Conservation (phyloP, 2,329 filamentous ascomycete genomes). For the Cladosporium halotolerans region DNA sequence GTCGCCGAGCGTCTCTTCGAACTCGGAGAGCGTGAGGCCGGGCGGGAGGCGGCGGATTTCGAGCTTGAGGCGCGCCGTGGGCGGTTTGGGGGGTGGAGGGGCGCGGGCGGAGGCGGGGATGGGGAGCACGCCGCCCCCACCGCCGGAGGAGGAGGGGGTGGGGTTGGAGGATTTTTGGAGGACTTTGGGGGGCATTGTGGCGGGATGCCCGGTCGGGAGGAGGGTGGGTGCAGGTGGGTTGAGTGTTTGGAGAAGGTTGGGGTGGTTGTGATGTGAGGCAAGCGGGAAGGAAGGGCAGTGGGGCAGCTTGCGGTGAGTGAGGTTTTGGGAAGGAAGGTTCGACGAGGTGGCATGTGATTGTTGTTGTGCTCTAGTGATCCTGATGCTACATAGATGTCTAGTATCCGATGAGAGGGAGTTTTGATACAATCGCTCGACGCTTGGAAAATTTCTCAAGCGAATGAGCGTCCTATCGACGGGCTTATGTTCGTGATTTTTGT, state of each 20-base stretch:
- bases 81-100: slow-evolving; percentile 32
- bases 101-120: slow-evolving; percentile 28
- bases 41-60: slow-evolving; percentile 80
- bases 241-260: slow-evolving; percentile 5
- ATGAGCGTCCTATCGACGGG: no score
- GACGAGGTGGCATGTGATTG: no score
- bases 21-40: slow-evolving; percentile 74
- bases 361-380: no score
- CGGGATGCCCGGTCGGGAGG: neutral
- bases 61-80: slow-evolving; percentile 69
- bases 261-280: neutral
- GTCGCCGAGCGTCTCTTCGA: slow-evolving; percentile 62
- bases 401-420: accelerated
- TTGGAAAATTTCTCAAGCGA: no score
- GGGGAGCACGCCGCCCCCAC: slow-evolving; percentile 23
- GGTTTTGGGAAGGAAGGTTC: no score
- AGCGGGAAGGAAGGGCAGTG: no score
- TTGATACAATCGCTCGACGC: no score
- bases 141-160: slow-evolving; percentile 23
- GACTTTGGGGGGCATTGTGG: slow-evolving; percentile 28
- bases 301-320: neutral
- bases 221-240: neutral
- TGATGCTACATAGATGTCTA: no score
- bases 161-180: slow-evolving; percentile 25
- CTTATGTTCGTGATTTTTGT: no score